These are phyloP conservation scores for Aspergillus nanangensis DNA, from an alignment of 495 filamentous ascomycete species.

Conservation along the genomic window DNA sequence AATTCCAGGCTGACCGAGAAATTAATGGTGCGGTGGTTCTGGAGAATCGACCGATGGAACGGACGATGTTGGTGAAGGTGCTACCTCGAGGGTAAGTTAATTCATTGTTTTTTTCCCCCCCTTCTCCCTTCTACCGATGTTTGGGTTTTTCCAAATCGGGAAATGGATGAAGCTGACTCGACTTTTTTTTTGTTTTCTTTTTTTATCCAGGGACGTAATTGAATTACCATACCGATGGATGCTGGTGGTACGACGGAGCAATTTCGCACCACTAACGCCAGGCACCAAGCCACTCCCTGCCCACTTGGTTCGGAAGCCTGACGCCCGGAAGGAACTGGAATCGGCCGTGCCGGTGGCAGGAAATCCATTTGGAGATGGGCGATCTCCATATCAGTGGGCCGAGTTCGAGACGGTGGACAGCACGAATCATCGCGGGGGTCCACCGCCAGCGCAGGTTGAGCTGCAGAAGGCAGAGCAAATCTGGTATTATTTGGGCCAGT, in stretches of 20 bases:
- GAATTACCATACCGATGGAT: constrained; percentile 54
- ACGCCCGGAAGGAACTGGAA: constrained; percentile 40
- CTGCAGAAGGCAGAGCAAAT: constrained; percentile 64
- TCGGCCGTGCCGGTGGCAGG: constrained; percentile 50
- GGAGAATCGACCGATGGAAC: constrained; percentile 67
- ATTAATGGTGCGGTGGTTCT: constrained; percentile 89
- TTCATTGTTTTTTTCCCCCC: constrained; percentile 9
- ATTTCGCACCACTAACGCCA: constrained; percentile 44
- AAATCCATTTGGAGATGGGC: constrained; percentile 53
- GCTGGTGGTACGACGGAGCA: constrained; percentile 49
- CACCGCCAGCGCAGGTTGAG: constrained; percentile 58
- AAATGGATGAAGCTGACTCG: constrained; percentile 11
- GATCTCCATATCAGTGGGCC: constrained; percentile 65
- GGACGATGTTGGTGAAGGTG: constrained; percentile 73
- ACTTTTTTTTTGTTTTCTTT: neutral
- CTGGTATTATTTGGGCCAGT: constrained; percentile 86
- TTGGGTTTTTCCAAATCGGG: constrained; percentile 14
- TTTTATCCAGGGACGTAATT: constrained; percentile 39
- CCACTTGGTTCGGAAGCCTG: constrained; percentile 49
- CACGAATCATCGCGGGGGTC: constrained; percentile 34
- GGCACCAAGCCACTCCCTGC: constrained; percentile 57
- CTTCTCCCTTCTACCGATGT: constrained; percentile 24
- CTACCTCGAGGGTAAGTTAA: constrained; percentile 78
- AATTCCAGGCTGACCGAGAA: constrained; percentile 83
- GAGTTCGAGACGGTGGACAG: constrained; percentile 66